A percentile compares a stretch with the other conserved stretches of the same genome.
These are phyloP conservation scores for Pythium rishiriense DNA, from an alignment of 352 stramenopile species.

Conservation along the genomic window DNA sequence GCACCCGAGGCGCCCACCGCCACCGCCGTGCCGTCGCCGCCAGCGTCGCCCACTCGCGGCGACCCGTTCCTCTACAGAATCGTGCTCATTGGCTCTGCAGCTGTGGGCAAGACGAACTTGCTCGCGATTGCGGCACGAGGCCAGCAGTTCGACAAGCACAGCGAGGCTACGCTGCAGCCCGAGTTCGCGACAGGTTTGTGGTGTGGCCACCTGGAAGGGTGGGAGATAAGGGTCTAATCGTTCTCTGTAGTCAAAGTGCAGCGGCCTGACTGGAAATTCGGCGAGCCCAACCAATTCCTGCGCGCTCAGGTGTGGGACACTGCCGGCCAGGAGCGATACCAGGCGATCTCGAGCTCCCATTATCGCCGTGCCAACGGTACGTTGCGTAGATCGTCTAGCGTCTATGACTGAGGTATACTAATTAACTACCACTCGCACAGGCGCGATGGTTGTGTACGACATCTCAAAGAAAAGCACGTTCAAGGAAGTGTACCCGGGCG, in stretches of 20 bases:
- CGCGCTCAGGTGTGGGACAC: conserved; percentile 76
- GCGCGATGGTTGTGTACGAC: conserved; percentile 70
- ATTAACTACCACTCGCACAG: conserved; percentile 19
- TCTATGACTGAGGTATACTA: no score
- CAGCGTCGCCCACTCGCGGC: conserved; percentile 38
- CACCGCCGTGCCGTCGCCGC: conserved; percentile 27
- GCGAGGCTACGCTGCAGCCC: conserved; percentile 49
- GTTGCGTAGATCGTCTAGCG: no score
- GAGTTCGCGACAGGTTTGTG: conserved; percentile 59
- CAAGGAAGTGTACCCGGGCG: conserved; percentile 60
- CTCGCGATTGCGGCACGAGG: conserved; percentile 54
- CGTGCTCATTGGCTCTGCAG: conserved; percentile 60
- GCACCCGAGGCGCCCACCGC: not conserved
- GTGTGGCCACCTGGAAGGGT: not conserved
- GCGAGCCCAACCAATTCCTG: conserved; percentile 64
- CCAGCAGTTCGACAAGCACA: conserved; percentile 58
- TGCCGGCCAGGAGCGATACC: conserved; percentile 65
- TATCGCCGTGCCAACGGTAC: conserved; percentile 63
- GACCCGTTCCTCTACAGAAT: conserved; percentile 65
- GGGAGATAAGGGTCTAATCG: not conserved
- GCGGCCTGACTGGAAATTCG: conserved; percentile 69
- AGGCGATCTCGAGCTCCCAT: conserved; percentile 73
- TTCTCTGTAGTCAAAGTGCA: conserved; percentile 52
- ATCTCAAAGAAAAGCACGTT: conserved; percentile 64
- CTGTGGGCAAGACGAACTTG: conserved; percentile 69